Evolutionary conservation across 805 yeast genomes (phyloP).

Genomic region (Cyberlindnera xishuangbannaensis): DNA sequence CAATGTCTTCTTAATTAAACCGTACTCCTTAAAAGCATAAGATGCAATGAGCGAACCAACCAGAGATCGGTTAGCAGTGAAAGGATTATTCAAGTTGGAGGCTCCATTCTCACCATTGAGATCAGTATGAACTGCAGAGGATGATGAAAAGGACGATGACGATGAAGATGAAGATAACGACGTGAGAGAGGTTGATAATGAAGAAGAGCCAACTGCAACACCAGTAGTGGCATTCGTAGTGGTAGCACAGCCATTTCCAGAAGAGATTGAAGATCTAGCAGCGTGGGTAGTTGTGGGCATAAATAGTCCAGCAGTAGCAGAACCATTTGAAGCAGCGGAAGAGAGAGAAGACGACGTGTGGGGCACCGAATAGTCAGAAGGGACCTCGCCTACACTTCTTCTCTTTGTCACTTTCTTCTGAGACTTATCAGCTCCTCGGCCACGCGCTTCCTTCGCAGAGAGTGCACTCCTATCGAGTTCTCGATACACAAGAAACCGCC

Average conservation of each 20-base stretch:
- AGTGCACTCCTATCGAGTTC: constrained; percentile 48
- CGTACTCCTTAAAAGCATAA: constrained; percentile 62
- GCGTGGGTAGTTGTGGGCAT: too few species aligned
- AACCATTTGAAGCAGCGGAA: too few species aligned
- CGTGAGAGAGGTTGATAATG: too few species aligned
- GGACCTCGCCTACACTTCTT: background rate
- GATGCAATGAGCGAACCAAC: constrained; percentile 55
- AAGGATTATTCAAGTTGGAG: too few species aligned
- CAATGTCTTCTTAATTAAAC: constrained; percentile 79
- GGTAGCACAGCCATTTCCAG: background rate
- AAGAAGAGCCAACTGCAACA: too few species aligned
- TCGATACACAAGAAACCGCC: constrained; percentile 78
- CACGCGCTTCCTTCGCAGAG: constrained; percentile 7
- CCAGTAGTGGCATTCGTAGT: constrained; percentile 4
- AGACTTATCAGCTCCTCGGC: constrained; percentile 4
- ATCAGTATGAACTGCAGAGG: too few species aligned
- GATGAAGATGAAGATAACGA: too few species aligned
- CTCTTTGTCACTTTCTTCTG: constrained; percentile 1
- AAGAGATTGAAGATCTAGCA: background rate
- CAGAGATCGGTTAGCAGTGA: constrained; percentile 31
- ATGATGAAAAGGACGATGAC: too few species aligned
- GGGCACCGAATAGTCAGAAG: background rate
- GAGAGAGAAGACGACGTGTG: background rate
- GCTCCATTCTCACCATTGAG: too few species aligned
- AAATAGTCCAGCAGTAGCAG: too few species aligned